Evolutionary conservation across 1,139 yeast genomes (phyloP).

Genomic region (Lodderomyces elongisporus): DNA sequence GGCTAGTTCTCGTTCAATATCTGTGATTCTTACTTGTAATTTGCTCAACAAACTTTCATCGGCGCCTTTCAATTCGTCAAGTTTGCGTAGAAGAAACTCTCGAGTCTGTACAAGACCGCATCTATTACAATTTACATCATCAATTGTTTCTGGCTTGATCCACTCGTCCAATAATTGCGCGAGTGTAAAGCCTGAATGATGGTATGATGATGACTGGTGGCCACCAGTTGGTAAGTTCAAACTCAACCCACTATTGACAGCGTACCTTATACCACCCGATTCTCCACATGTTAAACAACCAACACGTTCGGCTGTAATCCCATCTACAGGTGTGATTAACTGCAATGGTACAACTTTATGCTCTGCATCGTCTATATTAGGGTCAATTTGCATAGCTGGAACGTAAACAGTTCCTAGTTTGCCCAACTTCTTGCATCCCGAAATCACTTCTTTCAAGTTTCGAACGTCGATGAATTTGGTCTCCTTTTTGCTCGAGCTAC

Average conservation of each 20-base stretch:
- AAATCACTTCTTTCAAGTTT: conserved; percentile 20
- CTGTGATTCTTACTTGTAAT: conserved; percentile 47
- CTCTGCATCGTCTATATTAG: conserved; percentile 42
- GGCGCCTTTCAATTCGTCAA: conserved; percentile 25
- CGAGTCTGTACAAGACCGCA: conserved; percentile 70
- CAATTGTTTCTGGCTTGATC: conserved; percentile 77
- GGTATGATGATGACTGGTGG: conserved; percentile 19
- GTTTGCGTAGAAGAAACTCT: conserved; percentile 38
- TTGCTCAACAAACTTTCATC: conserved; percentile 40
- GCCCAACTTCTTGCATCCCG: conserved; percentile 52
- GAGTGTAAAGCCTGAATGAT: conserved; percentile 43
- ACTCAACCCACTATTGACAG: conserved; percentile 77
- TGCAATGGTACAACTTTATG: conserved; percentile 48
- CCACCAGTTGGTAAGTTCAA: conserved; percentile 52
- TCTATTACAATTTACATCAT: conserved; percentile 89
- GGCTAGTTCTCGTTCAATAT: conserved; percentile 52
- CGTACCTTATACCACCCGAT: conserved; percentile 83
- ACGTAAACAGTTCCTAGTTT: conserved; percentile 58
- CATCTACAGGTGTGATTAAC: conserved; percentile 84
- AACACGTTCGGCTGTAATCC: conserved; percentile 77
- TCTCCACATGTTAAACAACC: conserved; percentile 91
- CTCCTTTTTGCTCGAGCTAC: conserved; percentile 2
- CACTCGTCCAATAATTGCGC: conserved; percentile 63
- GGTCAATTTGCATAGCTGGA: conserved; percentile 71
- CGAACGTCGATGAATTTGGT: conserved; percentile 19